Percentiles rank a stretch among this genome's conserved stretches.
These are phyloP conservation scores for Lachnellula occidentalis DNA, from an alignment of 2,329 filamentous ascomycete genomes.

Conservation along the genomic window DNA sequence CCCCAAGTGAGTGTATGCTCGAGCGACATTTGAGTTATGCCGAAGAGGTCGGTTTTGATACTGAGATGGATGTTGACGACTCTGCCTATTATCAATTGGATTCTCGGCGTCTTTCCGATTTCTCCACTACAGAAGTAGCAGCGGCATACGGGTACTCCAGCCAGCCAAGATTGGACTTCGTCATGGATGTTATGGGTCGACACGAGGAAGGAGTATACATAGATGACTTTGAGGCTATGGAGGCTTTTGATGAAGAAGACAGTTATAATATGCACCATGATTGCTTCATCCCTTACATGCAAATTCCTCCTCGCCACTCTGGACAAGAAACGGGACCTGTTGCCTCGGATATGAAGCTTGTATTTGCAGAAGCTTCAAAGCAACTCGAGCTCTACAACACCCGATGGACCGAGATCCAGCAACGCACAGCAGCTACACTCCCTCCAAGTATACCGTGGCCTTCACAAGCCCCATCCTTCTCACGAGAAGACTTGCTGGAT, in stretches of 20 bases:
- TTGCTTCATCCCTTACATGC: not conserved
- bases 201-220: not conserved
- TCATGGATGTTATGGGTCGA: not conserved
- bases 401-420: not conserved
- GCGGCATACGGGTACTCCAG: not conserved
- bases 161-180: not conserved
- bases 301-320: not conserved
- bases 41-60: not conserved
- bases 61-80: not conserved
- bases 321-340: not conserved
- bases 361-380: slow-evolving; percentile 2
- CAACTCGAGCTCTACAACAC: slow-evolving; percentile 7
- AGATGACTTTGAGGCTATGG: not conserved
- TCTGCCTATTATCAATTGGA: no score
- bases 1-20: not conserved
- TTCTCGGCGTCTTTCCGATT: no score
- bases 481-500: not conserved
- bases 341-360: not conserved
- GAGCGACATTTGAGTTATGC: not conserved
- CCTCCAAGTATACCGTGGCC: not conserved
- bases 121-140: not conserved
- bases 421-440: not conserved
- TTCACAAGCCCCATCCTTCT: not conserved
- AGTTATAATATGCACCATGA: not conserved
- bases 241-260: not conserved